Evolutionary conservation across 2,329 filamentous ascomycete species (phyloP), one percentile per base, ranked within the genome.

Genomic region (Dactylonectria macrodidyma): DNA sequence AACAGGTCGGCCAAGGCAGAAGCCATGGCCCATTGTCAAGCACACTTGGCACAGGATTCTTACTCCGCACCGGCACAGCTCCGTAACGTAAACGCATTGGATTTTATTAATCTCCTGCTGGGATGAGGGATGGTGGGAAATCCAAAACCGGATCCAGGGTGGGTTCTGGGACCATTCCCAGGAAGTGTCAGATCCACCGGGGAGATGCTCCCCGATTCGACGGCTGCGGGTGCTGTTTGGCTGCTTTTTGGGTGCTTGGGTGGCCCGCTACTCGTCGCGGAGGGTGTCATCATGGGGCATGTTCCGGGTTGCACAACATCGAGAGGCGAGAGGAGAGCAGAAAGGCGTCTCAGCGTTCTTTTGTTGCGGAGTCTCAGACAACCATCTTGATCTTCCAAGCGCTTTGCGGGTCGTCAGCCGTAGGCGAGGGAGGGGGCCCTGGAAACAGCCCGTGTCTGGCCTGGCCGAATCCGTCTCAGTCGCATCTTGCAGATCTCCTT

Each of bases 131-230:
- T 62, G 52, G 56, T 44, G 61, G 58, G 55, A 68, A 68, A 62
- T 61, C 50, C 58, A 69, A 72, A 71, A 63, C 65, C 56, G 70
- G 72, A 69, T 67, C 26, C 4, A 30, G 26, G 26, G 7, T 67
- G 65, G 67, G 57, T 70, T 47, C 38, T 57, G 60, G 60, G 58
- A 24, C 60, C 41, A 50, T 57, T 52, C 60, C 41, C 16, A n/a
- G 38, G 52, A 38, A 24, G 52, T 10, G 19, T 26, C 52, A 34
- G 36, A 55, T 41, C 52, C 52, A 55, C 52, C 34, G 19, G 19
- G 19, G 41, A 44, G 41, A 44, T 7, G 41, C 14, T 14, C 41
- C 14, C 14, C 41, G 41, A 44, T 44, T 44, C 41, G 41, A 19
- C 16, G 38, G 14, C 38, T 6, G 14, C n/a, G 41, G 41, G 26